Percentiles rank a stretch among this genome's conserved stretches.
Evolutionary conservation across 2,329 filamentous ascomycete genomes (phyloP).

Genomic region (Metarhizium brunneum): DNA sequence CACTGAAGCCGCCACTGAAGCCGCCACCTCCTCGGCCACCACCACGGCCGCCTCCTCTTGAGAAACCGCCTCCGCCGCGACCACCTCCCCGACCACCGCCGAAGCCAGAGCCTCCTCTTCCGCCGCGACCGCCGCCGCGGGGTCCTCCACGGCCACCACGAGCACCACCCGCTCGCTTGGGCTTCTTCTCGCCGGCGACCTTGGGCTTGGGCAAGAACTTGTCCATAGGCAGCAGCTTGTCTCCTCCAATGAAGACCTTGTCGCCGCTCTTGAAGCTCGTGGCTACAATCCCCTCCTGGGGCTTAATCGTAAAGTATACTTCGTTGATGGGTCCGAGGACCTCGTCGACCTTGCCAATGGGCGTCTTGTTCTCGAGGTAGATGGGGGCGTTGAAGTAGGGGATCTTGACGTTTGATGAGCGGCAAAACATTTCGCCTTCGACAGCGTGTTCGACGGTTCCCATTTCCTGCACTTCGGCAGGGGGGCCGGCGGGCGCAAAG

Average conservation of each 20-base stretch:
- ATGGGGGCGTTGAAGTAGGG: slow-evolving; percentile 99
- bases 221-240: slow-evolving; percentile 91
- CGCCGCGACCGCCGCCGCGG: slow-evolving; percentile 24
- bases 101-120: slow-evolving; percentile 13
- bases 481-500: slow-evolving; percentile 10
- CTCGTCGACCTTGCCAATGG: slow-evolving; percentile 95
- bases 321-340: slow-evolving; percentile 96
- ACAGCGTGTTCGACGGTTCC: slow-evolving; percentile 88
- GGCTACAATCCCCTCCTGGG: slow-evolving; percentile 90
- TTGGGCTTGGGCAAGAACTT: slow-evolving; percentile 96
- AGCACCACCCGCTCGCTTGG: slow-evolving; percentile 50
- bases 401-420: slow-evolving; percentile 88
- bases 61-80: slow-evolving; percentile 23
- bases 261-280: slow-evolving; percentile 91
- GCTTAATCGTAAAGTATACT: slow-evolving; percentile 97
- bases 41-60: slow-evolving; percentile 20
- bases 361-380: slow-evolving; percentile 97
- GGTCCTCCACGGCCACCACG: slow-evolving; percentile 15
- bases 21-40: slow-evolving; percentile 8
- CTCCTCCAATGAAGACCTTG: slow-evolving; percentile 91
- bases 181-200: slow-evolving; percentile 52
- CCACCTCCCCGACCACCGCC: slow-evolving; percentile 32
- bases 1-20: slow-evolving; percentile 9
- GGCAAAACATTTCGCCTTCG: slow-evolving; percentile 97
- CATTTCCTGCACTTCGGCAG: slow-evolving; percentile 52